Evolutionary conservation across 2,329 filamentous ascomycete species (phyloP), one percentile per base, ranked within the genome.

Genomic region (Ilyonectria destructans): DNA sequence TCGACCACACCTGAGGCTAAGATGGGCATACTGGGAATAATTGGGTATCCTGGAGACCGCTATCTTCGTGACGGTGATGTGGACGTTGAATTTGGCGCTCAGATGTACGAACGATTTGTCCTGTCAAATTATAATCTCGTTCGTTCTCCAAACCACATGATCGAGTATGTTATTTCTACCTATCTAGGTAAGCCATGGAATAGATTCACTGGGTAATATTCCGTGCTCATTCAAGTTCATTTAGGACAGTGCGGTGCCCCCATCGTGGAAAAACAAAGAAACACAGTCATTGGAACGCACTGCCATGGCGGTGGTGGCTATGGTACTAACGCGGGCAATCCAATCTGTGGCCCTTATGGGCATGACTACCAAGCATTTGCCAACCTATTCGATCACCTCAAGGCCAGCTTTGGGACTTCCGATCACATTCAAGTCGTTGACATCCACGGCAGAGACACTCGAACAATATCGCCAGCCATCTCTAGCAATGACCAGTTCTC

Each of bases 1-100:
- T 37, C 55, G 3, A 9, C 58, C 15, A 77, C 75, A 2, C 73
- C 73, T 2, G 6, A 23, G 2, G 43, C 48, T 12, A 67, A 19
- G 2, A 17, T 56, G 2, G 48, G 55, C 0, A 26, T 67, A 3
- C 45, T 81, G 12, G 80, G 79, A 2, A 68, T 82, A 9, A 75
- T 81, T 19, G 80, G 79, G 17, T 82, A 82, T 61, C 80, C 80
- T 2, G 78, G 71, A 8, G 78, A 80, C 49, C 69, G 72, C 55
- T 61, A 6, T 3, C 59, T 77, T 21, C 58, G 61, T 13, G 57
- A 67, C 15, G 33, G 68, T 2, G 58, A 54, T 5, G 66, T 58
- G 3, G 8, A 7, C 23, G 58, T 52, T n/a, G 69, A 81, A 45
- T 62, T 63, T 1, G 79, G 80, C n/a, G 79, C 73, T 8, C 65